phyloP scores from a whole-genome alignment of 2,329 filamentous ascomycete species.

The Xylariaceae sp. region DNA sequence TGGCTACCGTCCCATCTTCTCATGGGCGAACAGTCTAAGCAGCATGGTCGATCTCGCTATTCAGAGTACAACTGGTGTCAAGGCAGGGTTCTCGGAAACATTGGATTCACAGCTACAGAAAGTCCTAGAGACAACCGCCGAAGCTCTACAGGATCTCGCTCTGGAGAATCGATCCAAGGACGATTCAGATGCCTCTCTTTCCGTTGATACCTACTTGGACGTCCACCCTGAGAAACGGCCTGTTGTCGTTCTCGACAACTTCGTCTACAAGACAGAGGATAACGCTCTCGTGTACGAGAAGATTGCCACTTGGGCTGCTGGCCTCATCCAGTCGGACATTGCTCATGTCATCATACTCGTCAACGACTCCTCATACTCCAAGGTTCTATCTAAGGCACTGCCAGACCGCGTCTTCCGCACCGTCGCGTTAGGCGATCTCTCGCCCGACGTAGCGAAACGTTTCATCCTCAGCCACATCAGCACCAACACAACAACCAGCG shows the following conservation, averaged over 20 bases:
- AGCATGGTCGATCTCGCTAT: slow-evolving; percentile 89
- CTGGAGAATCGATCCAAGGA: slow-evolving; percentile 63
- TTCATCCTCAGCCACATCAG: slow-evolving; percentile 83
- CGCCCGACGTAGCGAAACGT: slow-evolving; percentile 77
- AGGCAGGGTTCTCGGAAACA: slow-evolving; percentile 90
- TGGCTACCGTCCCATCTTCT: slow-evolving; percentile 89
- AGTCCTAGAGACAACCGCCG: slow-evolving; percentile 78
- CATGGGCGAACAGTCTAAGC: slow-evolving; percentile 92
- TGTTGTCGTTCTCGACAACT: slow-evolving; percentile 88
- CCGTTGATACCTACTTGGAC: slow-evolving; percentile 83
- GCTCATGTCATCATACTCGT: slow-evolving; percentile 95
- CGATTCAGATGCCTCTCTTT: slow-evolving; percentile 66
- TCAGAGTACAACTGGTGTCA: slow-evolving; percentile 88
- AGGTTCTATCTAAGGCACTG: slow-evolving; percentile 77
- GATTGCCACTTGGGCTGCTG: slow-evolving; percentile 83
- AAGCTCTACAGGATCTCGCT: slow-evolving; percentile 72
- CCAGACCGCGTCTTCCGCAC: slow-evolving; percentile 88
- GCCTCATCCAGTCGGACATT: slow-evolving; percentile 77
- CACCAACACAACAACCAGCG: slow-evolving; percentile 35
- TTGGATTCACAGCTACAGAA: slow-evolving; percentile 84
- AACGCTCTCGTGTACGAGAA: slow-evolving; percentile 67
- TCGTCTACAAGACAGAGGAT: slow-evolving; percentile 71
- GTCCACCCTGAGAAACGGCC: slow-evolving; percentile 78
- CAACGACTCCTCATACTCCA: slow-evolving; percentile 81
- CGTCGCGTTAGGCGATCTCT: slow-evolving; percentile 79